Conservation (phyloP, 2,329 filamentous ascomycete species). For the Pseudogymnoascus sp. region DNA sequence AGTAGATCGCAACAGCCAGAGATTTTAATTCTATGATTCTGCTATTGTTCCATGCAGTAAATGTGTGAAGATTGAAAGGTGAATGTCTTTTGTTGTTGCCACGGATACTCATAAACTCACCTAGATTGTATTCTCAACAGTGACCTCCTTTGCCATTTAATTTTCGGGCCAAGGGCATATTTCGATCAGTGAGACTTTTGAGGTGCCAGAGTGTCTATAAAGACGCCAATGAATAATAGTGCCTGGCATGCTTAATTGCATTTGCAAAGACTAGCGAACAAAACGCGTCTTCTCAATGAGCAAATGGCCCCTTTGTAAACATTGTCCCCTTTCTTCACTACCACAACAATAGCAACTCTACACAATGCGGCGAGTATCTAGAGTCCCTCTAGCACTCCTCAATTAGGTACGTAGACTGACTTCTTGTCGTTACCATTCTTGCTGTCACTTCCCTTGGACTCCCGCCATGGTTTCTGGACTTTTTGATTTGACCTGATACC, state of each 20-base stretch:
- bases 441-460: not conserved
- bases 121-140: not conserved
- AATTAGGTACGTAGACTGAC: not conserved
- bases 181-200: not conserved
- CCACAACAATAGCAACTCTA: not conserved
- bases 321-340: not conserved
- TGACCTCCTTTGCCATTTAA: no score
- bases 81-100: not conserved
- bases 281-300: not conserved
- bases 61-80: not conserved
- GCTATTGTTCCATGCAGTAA: not conserved
- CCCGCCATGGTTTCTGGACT: not conserved
- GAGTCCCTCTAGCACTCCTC: conserved; percentile 14
- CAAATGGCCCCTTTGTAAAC: not conserved
- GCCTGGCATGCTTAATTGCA: not conserved
- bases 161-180: not conserved
- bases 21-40: not conserved
- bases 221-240: not conserved
- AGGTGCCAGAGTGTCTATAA: not conserved
- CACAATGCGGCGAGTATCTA: conserved; percentile 10
- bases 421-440: not conserved
- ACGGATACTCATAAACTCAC: not conserved
- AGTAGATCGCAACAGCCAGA: not conserved
- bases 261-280: not conserved
- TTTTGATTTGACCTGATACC: not conserved